Evolutionary conservation across 768 basidiomycete genomes (phyloP), one percentile per base, ranked within the genome.

Genomic region (Cytidiella melzeri): DNA sequence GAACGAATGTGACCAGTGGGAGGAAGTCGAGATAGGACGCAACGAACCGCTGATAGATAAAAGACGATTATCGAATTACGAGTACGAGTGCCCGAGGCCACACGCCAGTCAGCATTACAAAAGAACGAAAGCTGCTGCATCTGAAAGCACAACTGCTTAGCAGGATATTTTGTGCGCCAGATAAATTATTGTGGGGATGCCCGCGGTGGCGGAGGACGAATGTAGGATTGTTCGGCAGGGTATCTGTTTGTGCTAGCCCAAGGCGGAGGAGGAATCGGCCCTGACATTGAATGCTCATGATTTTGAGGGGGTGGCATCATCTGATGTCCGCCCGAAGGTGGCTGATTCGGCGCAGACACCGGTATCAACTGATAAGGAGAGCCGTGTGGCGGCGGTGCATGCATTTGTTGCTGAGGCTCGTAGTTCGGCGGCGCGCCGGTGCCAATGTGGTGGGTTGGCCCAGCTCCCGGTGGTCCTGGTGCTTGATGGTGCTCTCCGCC

Each of bases 111-210:
- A 15, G 9, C 30, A 7, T 15, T 7, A 34, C 15, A 7, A 34
- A 7, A 34, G 30, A 34, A 34, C 30, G 30, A 34, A 34, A 34
- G 30, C 15, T 7, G 15, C 15, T 7, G 30, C 30, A 7, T 34
- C 15, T 34, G 15, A 34, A 34, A 15, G 30, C 30, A 34, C 30
- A 34, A 7, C 30, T 34, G 30, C 30, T 15, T 7, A 15, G 30
- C 9, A 34, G 15, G 30, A 48, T 28, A 41, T 25, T 26, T 21
- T 39, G 18, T 27, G 18, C 39, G 48, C 7, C 23, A 37, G 41
- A 50, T 56, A n/a, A n/a, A 52, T 60, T 55, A 63, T 25, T 58
- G 60, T 3, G 69, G 68, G 7, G 69, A 69, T 4, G 66, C 63
- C 9, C 64, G 67, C 7, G 63, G 67, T 7, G 15, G 9, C 15